phyloP scores from a whole-genome alignment of 129 eudicot genomes.

The Artemisia annua region DNA sequence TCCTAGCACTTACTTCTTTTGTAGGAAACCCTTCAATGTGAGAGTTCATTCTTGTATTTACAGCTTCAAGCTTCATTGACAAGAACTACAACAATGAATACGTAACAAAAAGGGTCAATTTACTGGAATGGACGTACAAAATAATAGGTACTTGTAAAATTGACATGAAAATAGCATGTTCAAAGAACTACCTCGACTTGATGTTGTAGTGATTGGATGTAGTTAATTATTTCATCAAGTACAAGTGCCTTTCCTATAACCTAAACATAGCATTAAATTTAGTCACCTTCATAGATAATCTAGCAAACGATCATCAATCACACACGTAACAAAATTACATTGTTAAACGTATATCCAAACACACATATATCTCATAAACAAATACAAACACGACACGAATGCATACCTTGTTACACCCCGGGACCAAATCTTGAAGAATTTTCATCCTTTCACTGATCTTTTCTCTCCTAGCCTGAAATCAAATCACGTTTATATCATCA shows the following conservation, averaged over 20 bases:
- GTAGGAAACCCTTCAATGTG: conserved; percentile 60
- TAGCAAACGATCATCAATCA: conserved; percentile 16
- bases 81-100: conserved; percentile 58
- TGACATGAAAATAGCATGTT: conserved; percentile 6
- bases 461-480: conserved; percentile 77
- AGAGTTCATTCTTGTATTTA: conserved; percentile 65
- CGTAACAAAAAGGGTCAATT: conserved; percentile 5
- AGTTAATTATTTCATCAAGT: conserved; percentile 95
- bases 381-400: background rate
- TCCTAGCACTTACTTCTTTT: conserved; percentile 64
- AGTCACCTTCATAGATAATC: background rate
- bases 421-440: conserved; percentile 92
- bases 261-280: conserved; percentile 33
- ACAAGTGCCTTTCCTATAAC: conserved; percentile 93
- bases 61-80: conserved; percentile 99
- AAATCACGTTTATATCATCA: conserved; percentile 1
- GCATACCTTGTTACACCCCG: conserved; percentile 93
- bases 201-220: conserved; percentile 84
- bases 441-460: conserved; percentile 95
- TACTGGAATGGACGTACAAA: background rate
- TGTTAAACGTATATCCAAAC: background rate
- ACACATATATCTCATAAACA: too few species aligned
- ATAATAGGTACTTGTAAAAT: conserved; percentile 7
- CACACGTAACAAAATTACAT: background rate
- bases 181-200: conserved; percentile 81